A percentile compares a stretch with the other conserved stretches of the same genome.
phyloP scores from a whole-genome alignment of 192 early-diverging fungal genomes.

The Backusella tuberculispora region DNA sequence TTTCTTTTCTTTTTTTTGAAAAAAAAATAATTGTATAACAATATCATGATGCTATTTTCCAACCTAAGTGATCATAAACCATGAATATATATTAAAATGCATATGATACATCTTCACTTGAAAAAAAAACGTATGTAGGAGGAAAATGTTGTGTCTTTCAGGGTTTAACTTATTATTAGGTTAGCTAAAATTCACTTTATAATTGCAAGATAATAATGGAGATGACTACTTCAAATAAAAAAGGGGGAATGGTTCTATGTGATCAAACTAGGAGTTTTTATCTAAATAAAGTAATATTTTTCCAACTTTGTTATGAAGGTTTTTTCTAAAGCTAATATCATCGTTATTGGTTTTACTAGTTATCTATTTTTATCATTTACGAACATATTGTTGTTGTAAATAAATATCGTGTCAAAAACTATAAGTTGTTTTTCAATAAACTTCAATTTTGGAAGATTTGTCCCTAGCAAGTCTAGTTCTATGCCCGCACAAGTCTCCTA shows the following conservation, averaged over 20 bases:
- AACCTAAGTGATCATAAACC: background rate
- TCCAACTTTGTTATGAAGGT: background rate
- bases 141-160: background rate
- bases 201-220: background rate
- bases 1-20: background rate
- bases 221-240: background rate
- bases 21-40: background rate
- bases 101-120: background rate
- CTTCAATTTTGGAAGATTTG: background rate
- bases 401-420: background rate
- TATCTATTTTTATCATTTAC: background rate
- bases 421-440: background rate
- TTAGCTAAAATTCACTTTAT: background rate
- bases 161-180: background rate
- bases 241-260: conserved; percentile 1
- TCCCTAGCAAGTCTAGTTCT: background rate
- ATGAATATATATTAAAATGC: conserved; percentile 10
- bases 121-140: background rate
- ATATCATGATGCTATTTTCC: background rate
- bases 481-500: background rate
- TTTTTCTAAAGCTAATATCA: background rate
- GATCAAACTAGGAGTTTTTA: background rate
- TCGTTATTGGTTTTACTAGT: background rate
- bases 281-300: background rate
- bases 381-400: background rate